A percentile compares a stretch with the other conserved stretches of the same genome.
phyloP scores from a whole-genome alignment of 106 monocot genomes.

The Posidonia australis region DNA sequence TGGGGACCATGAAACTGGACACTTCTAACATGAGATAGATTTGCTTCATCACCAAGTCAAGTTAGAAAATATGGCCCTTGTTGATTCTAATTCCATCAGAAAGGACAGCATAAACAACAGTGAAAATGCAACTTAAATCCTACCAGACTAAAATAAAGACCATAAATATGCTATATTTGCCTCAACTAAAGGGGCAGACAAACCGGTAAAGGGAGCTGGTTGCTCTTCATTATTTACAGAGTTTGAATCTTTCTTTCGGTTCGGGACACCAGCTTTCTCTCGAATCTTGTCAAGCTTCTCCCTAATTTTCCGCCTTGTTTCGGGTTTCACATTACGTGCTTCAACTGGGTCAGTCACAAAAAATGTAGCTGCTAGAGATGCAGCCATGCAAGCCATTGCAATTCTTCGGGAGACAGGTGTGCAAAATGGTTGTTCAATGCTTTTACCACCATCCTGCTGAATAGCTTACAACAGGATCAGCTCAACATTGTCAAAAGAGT shows the following conservation, averaged over 20 bases:
- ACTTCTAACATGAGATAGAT: no score
- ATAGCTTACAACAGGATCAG: no score
- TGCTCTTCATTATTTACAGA: slow-evolving; percentile 6
- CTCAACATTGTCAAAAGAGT: no score
- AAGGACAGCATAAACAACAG: no score
- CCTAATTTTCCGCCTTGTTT: slow-evolving; percentile 25
- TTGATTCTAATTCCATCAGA: no score
- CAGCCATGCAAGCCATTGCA: slow-evolving; percentile 15
- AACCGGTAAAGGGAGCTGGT: not conserved
- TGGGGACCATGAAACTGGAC: no score
- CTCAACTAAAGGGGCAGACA: slow-evolving; percentile 4
- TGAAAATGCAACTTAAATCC: no score
- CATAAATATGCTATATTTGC: no score
- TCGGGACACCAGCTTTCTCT: slow-evolving; percentile 23
- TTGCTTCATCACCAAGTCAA: no score
- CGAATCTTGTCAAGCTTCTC: slow-evolving; percentile 39
- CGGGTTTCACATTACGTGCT: slow-evolving; percentile 22
- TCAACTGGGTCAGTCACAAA: slow-evolving; percentile 6
- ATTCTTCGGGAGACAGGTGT: slow-evolving; percentile 24
- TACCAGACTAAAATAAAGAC: no score
- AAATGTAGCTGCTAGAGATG: slow-evolving; percentile 15
- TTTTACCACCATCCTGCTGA: no score
- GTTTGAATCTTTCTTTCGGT: slow-evolving; percentile 8
- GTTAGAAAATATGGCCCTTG: no score
- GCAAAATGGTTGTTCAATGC: not conserved